phyloP scores from a whole-genome alignment of 306 rosid species.

The Cyclanthera cordifolia region DNA sequence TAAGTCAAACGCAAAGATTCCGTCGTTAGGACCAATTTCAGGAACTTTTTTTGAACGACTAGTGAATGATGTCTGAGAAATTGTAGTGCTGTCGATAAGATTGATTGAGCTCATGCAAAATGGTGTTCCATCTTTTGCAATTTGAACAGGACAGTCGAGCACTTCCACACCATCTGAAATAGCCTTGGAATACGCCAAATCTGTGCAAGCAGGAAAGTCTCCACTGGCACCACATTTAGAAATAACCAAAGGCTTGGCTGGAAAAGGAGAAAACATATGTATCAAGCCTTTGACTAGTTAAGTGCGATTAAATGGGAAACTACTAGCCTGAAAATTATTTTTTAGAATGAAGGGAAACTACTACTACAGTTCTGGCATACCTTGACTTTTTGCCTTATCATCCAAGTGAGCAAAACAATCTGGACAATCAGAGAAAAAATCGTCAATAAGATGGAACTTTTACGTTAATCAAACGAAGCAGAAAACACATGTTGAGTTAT shows the following conservation, averaged over 20 bases:
- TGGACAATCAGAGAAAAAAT: conserved; percentile 30
- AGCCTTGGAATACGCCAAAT: conserved; percentile 49
- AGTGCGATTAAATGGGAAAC: no score
- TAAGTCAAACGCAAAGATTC: conserved; percentile 64
- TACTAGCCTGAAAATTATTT: neutral
- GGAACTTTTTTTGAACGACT: conserved; percentile 28
- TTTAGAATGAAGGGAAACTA: conserved; percentile 7
- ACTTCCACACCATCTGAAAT: conserved; percentile 65
- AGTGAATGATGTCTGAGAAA: conserved; percentile 35
- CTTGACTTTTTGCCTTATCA: conserved; percentile 35
- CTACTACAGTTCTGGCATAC: conserved; percentile 23
- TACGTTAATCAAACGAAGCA: neutral
- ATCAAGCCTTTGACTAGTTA: no score
- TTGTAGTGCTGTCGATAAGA: conserved; percentile 58
- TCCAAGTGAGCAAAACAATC: conserved; percentile 65
- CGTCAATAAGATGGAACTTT: neutral
- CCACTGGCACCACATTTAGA: conserved; percentile 90
- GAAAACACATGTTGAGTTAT: neutral
- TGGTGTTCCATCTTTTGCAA: conserved; percentile 61
- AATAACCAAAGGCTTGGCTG: conserved; percentile 54
- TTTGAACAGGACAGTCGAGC: conserved; percentile 84
- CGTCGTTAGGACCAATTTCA: conserved; percentile 35
- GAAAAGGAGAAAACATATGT: conserved; percentile 17
- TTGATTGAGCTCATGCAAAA: conserved; percentile 64
- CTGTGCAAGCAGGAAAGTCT: conserved; percentile 63